A percentile compares a stretch with the other conserved stretches of the same genome.
Conservation (phyloP, 2,329 filamentous ascomycete genomes). For the Diaporthe australafricana region DNA sequence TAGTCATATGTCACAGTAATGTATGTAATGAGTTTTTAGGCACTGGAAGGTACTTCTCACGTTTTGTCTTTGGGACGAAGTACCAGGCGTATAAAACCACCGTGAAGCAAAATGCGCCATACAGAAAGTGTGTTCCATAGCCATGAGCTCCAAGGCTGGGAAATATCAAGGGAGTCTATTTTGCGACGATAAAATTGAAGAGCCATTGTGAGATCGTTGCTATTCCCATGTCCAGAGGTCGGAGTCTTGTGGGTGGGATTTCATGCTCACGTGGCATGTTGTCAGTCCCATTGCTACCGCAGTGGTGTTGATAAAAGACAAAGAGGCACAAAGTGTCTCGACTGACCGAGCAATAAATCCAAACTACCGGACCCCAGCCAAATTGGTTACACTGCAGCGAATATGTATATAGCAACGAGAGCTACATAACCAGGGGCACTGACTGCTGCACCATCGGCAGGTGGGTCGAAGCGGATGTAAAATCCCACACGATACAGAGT, state of each 20-base stretch:
- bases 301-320: accelerated
- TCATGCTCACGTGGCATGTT: conserved; percentile 57
- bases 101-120: not conserved
- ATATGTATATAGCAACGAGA: conserved; percentile 71
- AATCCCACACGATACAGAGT: conserved; percentile 71
- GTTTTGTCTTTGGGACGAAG: conserved; percentile 42
- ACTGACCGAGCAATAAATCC: conserved; percentile 59
- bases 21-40: not conserved
- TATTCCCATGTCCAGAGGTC: conserved; percentile 69
- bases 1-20: not conserved
- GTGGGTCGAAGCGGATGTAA: conserved; percentile 63
- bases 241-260: conserved; percentile 69
- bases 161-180: conserved; percentile 71
- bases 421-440: conserved; percentile 64
- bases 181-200: conserved; percentile 73
- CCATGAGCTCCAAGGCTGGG: conserved; percentile 43
- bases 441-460: conserved; percentile 49
- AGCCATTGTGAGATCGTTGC: conserved; percentile 73
- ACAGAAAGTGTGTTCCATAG: not conserved
- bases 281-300: not conserved
- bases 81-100: conserved; percentile 31
- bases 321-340: not conserved
- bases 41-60: not conserved
- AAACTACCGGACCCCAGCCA: conserved; percentile 71
- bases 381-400: conserved; percentile 71